Conservation (phyloP, 2,329 filamentous ascomycete genomes). For the Thielaviopsis euricoi region DNA sequence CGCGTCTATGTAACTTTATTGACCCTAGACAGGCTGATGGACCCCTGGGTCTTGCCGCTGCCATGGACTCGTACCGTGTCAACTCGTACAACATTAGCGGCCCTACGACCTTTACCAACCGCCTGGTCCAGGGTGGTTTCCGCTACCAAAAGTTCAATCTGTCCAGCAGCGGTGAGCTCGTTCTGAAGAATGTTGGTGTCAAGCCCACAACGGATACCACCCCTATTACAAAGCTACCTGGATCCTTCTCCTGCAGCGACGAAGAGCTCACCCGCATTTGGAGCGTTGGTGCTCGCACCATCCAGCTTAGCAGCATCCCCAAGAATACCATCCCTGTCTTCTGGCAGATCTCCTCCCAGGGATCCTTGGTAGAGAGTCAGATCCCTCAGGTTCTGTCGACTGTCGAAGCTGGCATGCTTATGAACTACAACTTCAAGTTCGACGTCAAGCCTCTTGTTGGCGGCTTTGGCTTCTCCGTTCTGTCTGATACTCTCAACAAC, state of each 20-base stretch:
- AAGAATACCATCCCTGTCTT: slow-evolving; percentile 17
- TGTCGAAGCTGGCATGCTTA: slow-evolving; percentile 9
- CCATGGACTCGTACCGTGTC: slow-evolving; percentile 22
- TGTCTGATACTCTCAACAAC: slow-evolving; percentile 18
- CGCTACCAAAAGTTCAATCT: slow-evolving; percentile 23
- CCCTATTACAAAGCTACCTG: neutral
- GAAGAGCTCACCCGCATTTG: slow-evolving; percentile 15
- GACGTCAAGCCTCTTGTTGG: slow-evolving; percentile 17
- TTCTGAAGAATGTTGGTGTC: slow-evolving; percentile 17
- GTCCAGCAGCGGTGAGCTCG: slow-evolving; percentile 17
- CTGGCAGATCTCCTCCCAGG: slow-evolving; percentile 16
- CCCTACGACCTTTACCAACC: slow-evolving; percentile 16
- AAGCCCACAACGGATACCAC: slow-evolving; percentile 12
- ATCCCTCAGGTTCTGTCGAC: slow-evolving; percentile 15
- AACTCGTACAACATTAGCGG: slow-evolving; percentile 20
- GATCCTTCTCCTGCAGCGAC: neutral
- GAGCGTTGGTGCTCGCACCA: slow-evolving; percentile 18
- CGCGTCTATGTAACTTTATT: neutral
- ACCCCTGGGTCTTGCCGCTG: slow-evolving; percentile 20
- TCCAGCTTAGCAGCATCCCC: slow-evolving; percentile 19
- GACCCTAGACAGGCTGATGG: slow-evolving; percentile 16
- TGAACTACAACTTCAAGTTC: slow-evolving; percentile 15
- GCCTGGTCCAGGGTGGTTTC: slow-evolving; percentile 22
- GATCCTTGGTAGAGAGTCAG: slow-evolving; percentile 17
- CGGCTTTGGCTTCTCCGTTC: slow-evolving; percentile 18